Evolutionary conservation across 768 basidiomycete genomes (phyloP).

Genomic region (Dentipellis fragilis): DNA sequence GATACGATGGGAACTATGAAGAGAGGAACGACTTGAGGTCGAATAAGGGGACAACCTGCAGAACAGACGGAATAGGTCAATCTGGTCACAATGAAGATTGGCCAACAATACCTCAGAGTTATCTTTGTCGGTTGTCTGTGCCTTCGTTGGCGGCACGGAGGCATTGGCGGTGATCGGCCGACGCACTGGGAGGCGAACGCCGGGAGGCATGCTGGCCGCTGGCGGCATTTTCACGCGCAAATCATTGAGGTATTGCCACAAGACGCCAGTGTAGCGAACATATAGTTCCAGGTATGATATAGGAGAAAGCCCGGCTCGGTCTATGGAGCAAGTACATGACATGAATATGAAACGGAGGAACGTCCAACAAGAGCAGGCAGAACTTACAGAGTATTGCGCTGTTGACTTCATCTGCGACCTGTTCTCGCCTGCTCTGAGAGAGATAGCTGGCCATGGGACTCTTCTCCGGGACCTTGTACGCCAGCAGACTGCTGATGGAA

Average conservation of each 20-base stretch:
- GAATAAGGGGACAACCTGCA: slow-evolving; percentile 39
- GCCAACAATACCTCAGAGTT: not conserved
- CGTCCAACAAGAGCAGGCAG: not conserved
- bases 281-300: slow-evolving; percentile 55
- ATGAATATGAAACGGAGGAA: not conserved
- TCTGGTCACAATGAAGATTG: not conserved
- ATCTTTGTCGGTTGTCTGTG: not conserved
- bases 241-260: slow-evolving; percentile 52
- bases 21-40: slow-evolving; percentile 46
- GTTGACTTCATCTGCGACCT: slow-evolving; percentile 82
- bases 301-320: slow-evolving; percentile 37
- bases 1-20: slow-evolving; percentile 19
- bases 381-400: slow-evolving; percentile 73
- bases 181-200: slow-evolving; percentile 35
- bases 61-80: not conserved
- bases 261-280: slow-evolving; percentile 52
- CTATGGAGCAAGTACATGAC: slow-evolving; percentile 24
- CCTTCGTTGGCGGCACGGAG: not conserved
- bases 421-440: slow-evolving; percentile 64
- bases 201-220: slow-evolving; percentile 25
- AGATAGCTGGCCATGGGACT: slow-evolving; percentile 73
- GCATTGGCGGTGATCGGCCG: not conserved
- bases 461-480: slow-evolving; percentile 72
- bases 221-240: slow-evolving; percentile 34
- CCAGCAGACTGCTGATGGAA: slow-evolving; percentile 69